These are phyloP conservation scores for Crithidia acanthocephali DNA, from an alignment of 208 protist species.

Conservation along the genomic window DNA sequence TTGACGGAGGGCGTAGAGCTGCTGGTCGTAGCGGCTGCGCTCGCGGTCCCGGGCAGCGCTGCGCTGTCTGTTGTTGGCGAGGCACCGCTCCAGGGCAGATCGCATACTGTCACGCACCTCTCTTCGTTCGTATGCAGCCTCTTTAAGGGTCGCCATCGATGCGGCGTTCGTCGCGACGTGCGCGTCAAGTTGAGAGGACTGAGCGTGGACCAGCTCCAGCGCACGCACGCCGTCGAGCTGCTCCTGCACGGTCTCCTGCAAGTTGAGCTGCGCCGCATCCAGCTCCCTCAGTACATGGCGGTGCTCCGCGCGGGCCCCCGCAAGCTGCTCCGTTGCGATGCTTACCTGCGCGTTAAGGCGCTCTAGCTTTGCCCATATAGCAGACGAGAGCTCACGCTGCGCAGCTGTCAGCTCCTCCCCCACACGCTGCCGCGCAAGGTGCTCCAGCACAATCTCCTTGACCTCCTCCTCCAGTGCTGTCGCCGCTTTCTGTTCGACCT, in stretches of 20 bases:
- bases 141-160: conserved; percentile 34
- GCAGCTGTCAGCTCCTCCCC: conserved; percentile 50
- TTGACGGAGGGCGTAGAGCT: conserved; percentile 20
- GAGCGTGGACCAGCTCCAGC: conserved; percentile 45
- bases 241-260: conserved; percentile 46
- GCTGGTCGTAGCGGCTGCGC: conserved; percentile 27
- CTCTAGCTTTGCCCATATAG: conserved; percentile 46
- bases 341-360: conserved; percentile 31
- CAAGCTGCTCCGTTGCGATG: conserved; percentile 22
- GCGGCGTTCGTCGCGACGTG: conserved; percentile 47
- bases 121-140: conserved; percentile 14
- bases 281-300: conserved; percentile 39
- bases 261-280: conserved; percentile 30
- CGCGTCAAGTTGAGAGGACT: conserved; percentile 37
- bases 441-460: conserved; percentile 39
- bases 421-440: conserved; percentile 37
- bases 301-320: conserved; percentile 41
- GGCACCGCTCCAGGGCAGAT: conserved; percentile 10
- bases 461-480: conserved; percentile 38
- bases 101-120: conserved; percentile 24
- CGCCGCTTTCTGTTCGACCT: conserved; percentile 28
- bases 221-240: conserved; percentile 47
- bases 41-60: conserved; percentile 24
- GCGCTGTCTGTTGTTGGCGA: conserved; percentile 22
- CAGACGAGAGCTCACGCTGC: conserved; percentile 37